Evolutionary conservation across 257 asterid genomes (phyloP).

Genomic region (Petunia secreta): DNA sequence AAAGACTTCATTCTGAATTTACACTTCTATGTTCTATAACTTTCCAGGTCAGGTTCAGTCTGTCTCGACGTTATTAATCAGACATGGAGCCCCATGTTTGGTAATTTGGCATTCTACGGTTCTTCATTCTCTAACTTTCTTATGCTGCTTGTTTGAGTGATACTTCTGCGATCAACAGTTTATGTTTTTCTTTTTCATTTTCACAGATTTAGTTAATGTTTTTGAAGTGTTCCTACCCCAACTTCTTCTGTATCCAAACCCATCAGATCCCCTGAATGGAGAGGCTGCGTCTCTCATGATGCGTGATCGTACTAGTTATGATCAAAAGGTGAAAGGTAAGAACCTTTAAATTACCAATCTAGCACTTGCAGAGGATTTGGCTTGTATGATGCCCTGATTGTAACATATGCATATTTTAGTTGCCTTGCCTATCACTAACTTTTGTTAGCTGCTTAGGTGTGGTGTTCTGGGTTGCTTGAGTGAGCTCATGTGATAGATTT

Average conservation of each 20-base stretch:
- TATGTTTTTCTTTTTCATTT: slow-evolving; percentile 22
- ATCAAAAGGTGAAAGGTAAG: slow-evolving; percentile 81
- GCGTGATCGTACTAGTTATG: slow-evolving; percentile 76
- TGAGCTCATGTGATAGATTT: neutral
- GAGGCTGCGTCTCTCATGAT: slow-evolving; percentile 94
- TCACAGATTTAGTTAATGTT: slow-evolving; percentile 82
- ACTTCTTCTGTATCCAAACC: slow-evolving; percentile 89
- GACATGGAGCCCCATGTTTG: slow-evolving; percentile 98
- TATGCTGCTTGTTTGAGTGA: neutral
- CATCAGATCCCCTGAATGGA: slow-evolving; percentile 89
- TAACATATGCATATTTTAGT: neutral
- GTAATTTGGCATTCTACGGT: slow-evolving; percentile 37
- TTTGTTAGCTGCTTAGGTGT: slow-evolving; percentile 10
- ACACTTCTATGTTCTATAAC: slow-evolving; percentile 14
- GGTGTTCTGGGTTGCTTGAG: neutral
- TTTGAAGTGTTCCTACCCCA: slow-evolving; percentile 97
- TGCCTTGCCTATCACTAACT: neutral
- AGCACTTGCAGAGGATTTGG: neutral
- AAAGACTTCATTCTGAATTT: neutral
- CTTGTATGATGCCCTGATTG: neutral
- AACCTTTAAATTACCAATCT: slow-evolving; percentile 25
- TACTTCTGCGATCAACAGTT: neutral
- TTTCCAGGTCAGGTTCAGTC: slow-evolving; percentile 88
- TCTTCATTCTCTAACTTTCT: neutral
- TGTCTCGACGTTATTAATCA: slow-evolving; percentile 94